phyloP scores from a whole-genome alignment of 1,284 basidiomycete genomes.

The Leucoagaricus sp. region DNA sequence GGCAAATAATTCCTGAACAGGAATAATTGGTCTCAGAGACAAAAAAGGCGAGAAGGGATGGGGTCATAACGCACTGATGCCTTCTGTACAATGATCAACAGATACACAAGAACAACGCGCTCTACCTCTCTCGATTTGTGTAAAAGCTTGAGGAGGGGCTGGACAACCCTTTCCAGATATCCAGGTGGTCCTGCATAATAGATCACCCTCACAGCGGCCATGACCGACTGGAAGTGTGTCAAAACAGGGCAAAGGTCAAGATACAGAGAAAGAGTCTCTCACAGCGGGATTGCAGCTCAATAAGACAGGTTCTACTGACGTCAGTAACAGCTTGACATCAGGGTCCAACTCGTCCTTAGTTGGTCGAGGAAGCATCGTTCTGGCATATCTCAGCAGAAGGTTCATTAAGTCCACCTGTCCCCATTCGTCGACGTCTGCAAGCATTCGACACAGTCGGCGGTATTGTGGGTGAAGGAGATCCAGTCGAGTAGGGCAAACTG shows the following conservation, averaged over 20 bases:
- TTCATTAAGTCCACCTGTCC: conserved; percentile 84
- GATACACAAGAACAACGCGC: conserved; percentile 71
- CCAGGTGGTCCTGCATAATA: conserved; percentile 73
- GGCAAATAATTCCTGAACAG: conserved; percentile 56
- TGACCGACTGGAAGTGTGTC: conserved; percentile 59
- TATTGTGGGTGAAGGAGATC: conserved; percentile 91
- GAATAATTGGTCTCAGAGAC: neutral
- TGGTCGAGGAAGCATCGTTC: conserved; percentile 83
- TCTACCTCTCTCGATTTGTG: conserved; percentile 67
- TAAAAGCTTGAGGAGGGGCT: conserved; percentile 72
- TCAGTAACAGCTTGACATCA: conserved; percentile 80
- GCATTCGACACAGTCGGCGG: conserved; percentile 78
- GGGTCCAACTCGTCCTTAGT: conserved; percentile 49
- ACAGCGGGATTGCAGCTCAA: conserved; percentile 88
- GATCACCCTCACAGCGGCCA: conserved; percentile 71
- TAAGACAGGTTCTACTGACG: conserved; percentile 74
- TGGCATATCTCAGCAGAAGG: conserved; percentile 81
- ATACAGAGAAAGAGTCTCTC: conserved; percentile 9
- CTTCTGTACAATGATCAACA: conserved; percentile 62
- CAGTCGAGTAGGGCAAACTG: conserved; percentile 80
- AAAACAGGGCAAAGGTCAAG: neutral
- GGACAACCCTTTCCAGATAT: conserved; percentile 54
- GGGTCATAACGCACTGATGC: conserved; percentile 53
- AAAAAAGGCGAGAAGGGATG: neutral
- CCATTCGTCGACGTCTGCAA: conserved; percentile 96